Base-by-base conservation (phyloP, 192 early-diverging fungal genomes). In the Backusella liffmaniae region DNA sequence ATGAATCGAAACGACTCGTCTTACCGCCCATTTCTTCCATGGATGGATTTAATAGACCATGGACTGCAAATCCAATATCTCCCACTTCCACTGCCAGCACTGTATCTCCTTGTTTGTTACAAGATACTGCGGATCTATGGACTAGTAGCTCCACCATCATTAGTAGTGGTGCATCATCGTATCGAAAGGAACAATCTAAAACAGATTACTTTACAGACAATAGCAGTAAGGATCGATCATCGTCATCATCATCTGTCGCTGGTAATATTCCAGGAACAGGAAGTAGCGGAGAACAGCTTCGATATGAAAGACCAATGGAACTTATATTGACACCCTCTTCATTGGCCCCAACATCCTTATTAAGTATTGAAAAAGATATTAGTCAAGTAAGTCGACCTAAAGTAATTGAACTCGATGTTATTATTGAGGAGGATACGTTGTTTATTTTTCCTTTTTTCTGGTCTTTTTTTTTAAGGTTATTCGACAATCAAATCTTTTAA, bases 21-120 rank as follows among this genome's bases (percentile, higher is more conserved):
- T 32, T 71, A 49, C 70, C 70, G 26, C 70, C 70, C 6, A 71
- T 71, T 6, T 71, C 70, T 5, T 26, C 70, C 10, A 71, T 71
- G 23, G 70, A 71, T 49, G 70, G 42, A 30, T 71, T 71, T 71
- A 42, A 13, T 41, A 69, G 67, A 71, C 46, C 70, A 30, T 49
- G 70, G 39, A 5, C 29, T 18, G 30, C 56, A 73, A 53, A 53
- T 29, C 44, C 70, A 16, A 29, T 26, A 13, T 44, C 70, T 2
- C 26, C 70, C n/a, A 71, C 70, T 5, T 44, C 39, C 2, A 42
- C 70, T 5, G 13, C 70, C 23, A 46, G 9, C 26, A 71, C 41
- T 65, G 8, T 53, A 35, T 37, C 69, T 3, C 34, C 56, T 37
- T 35, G n/a, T 59, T 44, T 56, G 35, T 36, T 56, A 1, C 56